These are phyloP conservation scores for Hyphodiscus hymeniophilus DNA, from an alignment of 495 filamentous ascomycete genomes.

Conservation along the genomic window DNA sequence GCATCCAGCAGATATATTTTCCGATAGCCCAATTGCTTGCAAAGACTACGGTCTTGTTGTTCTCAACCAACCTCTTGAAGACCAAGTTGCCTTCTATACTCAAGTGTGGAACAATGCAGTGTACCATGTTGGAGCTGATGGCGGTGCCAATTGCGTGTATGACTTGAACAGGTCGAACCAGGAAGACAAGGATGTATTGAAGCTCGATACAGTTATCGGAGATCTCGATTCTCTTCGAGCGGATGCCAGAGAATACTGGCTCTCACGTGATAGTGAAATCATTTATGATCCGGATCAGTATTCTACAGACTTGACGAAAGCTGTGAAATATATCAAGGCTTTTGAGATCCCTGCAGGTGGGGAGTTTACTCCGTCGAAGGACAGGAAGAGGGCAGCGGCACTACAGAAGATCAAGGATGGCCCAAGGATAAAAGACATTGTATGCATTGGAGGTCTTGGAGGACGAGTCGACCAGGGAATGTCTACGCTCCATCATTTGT, in stretches of 20 bases:
- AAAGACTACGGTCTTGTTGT: slow-evolving; percentile 49
- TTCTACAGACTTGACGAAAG: slow-evolving; percentile 76
- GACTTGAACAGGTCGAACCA: slow-evolving; percentile 36
- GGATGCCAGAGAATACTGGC: slow-evolving; percentile 52
- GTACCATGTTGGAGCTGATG: slow-evolving; percentile 72
- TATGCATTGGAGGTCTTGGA: slow-evolving; percentile 75
- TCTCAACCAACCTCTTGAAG: slow-evolving; percentile 59
- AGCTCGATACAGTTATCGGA: slow-evolving; percentile 68
- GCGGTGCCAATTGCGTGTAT: slow-evolving; percentile 76
- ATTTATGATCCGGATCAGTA: slow-evolving; percentile 68
- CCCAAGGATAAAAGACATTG: slow-evolving; percentile 33
- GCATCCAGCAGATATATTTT: slow-evolving; percentile 17
- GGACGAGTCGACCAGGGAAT: slow-evolving; percentile 90
- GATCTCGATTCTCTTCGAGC: slow-evolving; percentile 78
- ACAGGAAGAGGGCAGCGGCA: neutral
- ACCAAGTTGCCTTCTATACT: slow-evolving; percentile 11
- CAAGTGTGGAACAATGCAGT: slow-evolving; percentile 29
- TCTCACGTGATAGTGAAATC: slow-evolving; percentile 41
- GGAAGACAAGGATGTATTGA: slow-evolving; percentile 14
- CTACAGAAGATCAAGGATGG: neutral
- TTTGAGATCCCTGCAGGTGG: slow-evolving; percentile 2
- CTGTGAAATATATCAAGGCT: slow-evolving; percentile 42
- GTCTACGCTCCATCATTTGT: slow-evolving; percentile 75
- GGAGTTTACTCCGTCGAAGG: neutral
- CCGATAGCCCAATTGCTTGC: slow-evolving; percentile 11